phyloP scores from a whole-genome alignment of 1,284 basidiomycete genomes.

The Apiotrichum domesticum region DNA sequence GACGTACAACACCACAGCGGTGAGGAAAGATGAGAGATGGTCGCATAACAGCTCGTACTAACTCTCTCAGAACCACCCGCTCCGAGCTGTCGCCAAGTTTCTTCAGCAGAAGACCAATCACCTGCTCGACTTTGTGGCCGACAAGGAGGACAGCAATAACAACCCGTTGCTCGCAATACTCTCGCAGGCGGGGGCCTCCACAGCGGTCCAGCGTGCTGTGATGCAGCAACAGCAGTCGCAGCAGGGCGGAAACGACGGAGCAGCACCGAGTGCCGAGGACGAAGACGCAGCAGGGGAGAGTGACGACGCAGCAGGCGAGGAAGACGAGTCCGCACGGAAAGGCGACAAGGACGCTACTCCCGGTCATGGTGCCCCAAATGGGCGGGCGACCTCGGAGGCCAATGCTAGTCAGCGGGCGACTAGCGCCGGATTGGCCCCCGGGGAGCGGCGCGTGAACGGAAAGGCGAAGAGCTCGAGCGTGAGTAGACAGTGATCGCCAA shows the following conservation, averaged over 20 bases:
- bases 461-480: slow-evolving; percentile 17
- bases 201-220: slow-evolving; percentile 12
- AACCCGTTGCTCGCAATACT: slow-evolving; percentile 27
- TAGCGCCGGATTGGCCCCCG: slow-evolving; percentile 17
- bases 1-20: slow-evolving; percentile 84
- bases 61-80: slow-evolving; percentile 59
- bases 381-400: slow-evolving; percentile 18
- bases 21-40: slow-evolving; percentile 45
- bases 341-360: slow-evolving; percentile 6
- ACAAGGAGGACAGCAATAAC: slow-evolving; percentile 63
- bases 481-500: slow-evolving; percentile 5
- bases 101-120: slow-evolving; percentile 69
- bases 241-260: background rate
- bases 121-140: slow-evolving; percentile 79
- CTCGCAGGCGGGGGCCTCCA: slow-evolving; percentile 10
- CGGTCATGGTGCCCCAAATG: slow-evolving; percentile 18
- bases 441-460: slow-evolving; percentile 20
- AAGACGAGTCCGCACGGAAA: slow-evolving; percentile 12
- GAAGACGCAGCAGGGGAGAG: slow-evolving; percentile 40
- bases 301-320: slow-evolving; percentile 27
- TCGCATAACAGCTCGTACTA: background rate
- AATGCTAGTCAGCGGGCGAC: slow-evolving; percentile 18
- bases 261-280: slow-evolving; percentile 19
- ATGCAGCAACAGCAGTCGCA: slow-evolving; percentile 9
- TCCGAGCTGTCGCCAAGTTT: slow-evolving; percentile 68